Evolutionary conservation across 495 filamentous ascomycete genomes (phyloP), one percentile per base, ranked within the genome.

Genomic region (Daldinia decipiens): DNA sequence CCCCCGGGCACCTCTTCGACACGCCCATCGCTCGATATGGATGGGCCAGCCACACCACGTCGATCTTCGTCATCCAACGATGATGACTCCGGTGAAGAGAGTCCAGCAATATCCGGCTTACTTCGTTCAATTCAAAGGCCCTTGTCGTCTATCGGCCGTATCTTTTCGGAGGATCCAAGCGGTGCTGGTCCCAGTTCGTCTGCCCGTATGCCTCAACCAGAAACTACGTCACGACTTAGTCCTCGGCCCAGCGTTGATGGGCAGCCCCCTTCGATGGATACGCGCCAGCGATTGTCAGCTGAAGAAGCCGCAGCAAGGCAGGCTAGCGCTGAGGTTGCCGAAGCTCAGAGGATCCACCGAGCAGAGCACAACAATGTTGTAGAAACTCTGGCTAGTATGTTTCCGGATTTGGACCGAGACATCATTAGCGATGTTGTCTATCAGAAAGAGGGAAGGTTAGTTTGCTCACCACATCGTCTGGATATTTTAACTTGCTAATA

Each of bases 271-370:
- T 71, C 71, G 8, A 59, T 62, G 27, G 64, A 66, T 13, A 60
- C 81, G 55, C 78, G 79, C 61, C 79, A 80, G 55, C 78, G 82
- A 29, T 67, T 90, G 45, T 87, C 84, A 19, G 92, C 93, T 6
- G 93, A 97, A 80, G 95, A 98, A 77, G 91, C 94, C 32, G 95
- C 94, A n/a, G 94, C 93, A 21, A 85, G 92, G 15, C 95, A 98
- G 77, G 96, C 96, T 3, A 95, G 92, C 62, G 95, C 93, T 0
- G 95, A 99, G 79, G 88, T 88, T 31, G 96, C 94, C 9, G 93
- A 98, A 78, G 95, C 95, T 31, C 88, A 91, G 54, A 85, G 91
- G 50, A 91, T 99, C 68, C 90, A 94, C 64, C 85, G 90, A 53
- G 89, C 87, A 34, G 95, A 99, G 82, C 94, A 98, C 77, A 84